Base-by-base conservation (phyloP, 2,329 filamentous ascomycete species). In the Penicillium expansum region DNA sequence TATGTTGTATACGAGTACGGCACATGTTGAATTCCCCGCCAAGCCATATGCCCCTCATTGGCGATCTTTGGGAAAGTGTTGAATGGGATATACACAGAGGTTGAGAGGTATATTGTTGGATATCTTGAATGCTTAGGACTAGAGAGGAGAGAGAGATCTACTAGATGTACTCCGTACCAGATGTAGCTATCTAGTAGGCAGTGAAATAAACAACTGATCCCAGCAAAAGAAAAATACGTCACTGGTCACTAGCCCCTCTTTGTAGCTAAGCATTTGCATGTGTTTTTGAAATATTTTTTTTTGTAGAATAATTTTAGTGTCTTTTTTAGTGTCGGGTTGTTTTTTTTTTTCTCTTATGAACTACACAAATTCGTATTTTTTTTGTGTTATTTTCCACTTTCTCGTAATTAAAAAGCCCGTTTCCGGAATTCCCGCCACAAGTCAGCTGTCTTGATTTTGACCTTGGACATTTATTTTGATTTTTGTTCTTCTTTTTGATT, bases 31-130 rank as follows among this genome's bases (percentile, higher is more conserved):
- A 14, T 27, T 13, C 9, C 27, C 18, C 5, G 64, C 63, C 65
- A 65, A 67, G 61, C 45, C 54, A 30, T 57, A 30, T 57, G 56
- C 64, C 62, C 61, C 64, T 64, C 64, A 58, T 63, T 44, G 38
- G 56, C 44, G 61, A 61, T 63, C 48, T 22, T 51, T 7, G 5
- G 13, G 16, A 33, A 22, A 24, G 24, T 11, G 16, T 20, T 35
- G 22, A 13, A 39, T 39, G 24, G 33, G 27, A 29, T 22, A n/a
- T 18, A n/a, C 7, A 16, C 11, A 41, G 13, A 41, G 38, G 20
- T 22, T 18, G n/a, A n/a, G 13, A 7, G 4, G 14, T 38, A 16
- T 14, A 22, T 9, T 41, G 3, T 24, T 24, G 20, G 4, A 39
- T 11, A 11, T 1, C 11, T 4, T 13, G 18, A 13, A 41, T 41